Evolutionary conservation across 1,139 yeast species (phyloP), one percentile per base, ranked within the genome.

Genomic region (Candida sp.): DNA sequence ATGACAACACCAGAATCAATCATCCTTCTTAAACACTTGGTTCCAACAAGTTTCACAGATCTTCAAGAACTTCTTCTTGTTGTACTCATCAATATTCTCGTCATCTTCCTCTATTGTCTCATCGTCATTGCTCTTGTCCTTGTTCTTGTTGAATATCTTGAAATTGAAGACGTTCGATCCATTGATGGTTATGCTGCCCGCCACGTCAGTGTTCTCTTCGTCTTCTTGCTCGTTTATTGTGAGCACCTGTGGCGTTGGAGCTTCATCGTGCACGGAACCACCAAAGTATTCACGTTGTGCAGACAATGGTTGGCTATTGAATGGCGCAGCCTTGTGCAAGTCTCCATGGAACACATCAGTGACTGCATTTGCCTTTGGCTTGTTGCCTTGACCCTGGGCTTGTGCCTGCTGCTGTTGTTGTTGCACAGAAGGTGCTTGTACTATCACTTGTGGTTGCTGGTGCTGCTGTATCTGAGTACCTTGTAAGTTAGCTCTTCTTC

Each of bases 21-120:
- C 46, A 25, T 43, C 41, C 17, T 43, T 43, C 12, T 34, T 43
- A 25, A 37, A 44, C 4, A 44, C 47, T 60, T 79, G 78, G 53
- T 81, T 83, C 86, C 86, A 83, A 33, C 83, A 78, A 26, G 81
- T 78, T 51, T 75, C 81, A 63, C 86, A 82, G 38, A 81, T 73
- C 56, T 76, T 77, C 57, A 81, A 58, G 58, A 83, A 83, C 59
- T 80, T 76, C 35, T 37, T 44, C 25, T 44, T 44, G 27, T 44
- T 44, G n/a, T 44, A 37, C 23, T 44, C 47, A 30, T 33, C 46
- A 12, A 4, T 9, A 44, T n/a, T 28, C 37, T 34, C 41, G 7
- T 39, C 32, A 12, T 9, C 42, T 23, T 38, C 35, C 26, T 33
- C 41, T n/a, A 5, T 27, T 31, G 12, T 37, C 44, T 46, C 48